These are phyloP conservation scores for Saccharomyces mikatae DNA, from an alignment of 805 yeast species.

Conservation along the genomic window DNA sequence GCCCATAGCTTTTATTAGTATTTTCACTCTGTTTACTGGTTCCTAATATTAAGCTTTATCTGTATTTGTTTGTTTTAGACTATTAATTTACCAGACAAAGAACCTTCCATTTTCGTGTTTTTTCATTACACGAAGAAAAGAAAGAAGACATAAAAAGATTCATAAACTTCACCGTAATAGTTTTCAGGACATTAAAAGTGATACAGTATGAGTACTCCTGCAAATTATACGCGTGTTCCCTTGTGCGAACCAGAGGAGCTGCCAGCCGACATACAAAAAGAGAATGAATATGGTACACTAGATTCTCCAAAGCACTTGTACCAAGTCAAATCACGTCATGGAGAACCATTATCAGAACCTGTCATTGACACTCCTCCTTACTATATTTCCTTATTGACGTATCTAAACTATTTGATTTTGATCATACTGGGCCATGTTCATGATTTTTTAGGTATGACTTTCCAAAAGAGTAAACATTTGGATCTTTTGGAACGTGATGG, in stretches of 20 bases:
- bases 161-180: background rate
- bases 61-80: background rate
- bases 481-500: constrained; percentile 76
- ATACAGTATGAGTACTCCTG: constrained; percentile 8
- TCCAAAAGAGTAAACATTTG: constrained; percentile 55
- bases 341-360: constrained; percentile 51
- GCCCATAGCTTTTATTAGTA: background rate
- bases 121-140: background rate
- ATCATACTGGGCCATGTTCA: constrained; percentile 84
- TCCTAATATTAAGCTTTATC: background rate
- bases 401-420: constrained; percentile 73
- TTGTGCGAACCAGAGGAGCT: constrained; percentile 29
- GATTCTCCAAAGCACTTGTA: constrained; percentile 59
- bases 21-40: background rate
- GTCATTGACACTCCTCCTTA: constrained; percentile 81
- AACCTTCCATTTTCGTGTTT: background rate
- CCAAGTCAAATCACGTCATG: constrained; percentile 48
- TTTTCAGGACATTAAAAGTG: background rate
- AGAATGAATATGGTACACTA: constrained; percentile 65
- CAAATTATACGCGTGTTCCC: constrained; percentile 27
- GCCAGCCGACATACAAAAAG: constrained; percentile 35
- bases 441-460: constrained; percentile 76
- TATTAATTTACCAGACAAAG: background rate
- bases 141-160: background rate
- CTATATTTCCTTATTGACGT: constrained; percentile 68